Percentiles rank a stretch among this genome's conserved stretches.
Conservation (phyloP, 164 flowering plant species). For the Warburgia ugandensis region DNA sequence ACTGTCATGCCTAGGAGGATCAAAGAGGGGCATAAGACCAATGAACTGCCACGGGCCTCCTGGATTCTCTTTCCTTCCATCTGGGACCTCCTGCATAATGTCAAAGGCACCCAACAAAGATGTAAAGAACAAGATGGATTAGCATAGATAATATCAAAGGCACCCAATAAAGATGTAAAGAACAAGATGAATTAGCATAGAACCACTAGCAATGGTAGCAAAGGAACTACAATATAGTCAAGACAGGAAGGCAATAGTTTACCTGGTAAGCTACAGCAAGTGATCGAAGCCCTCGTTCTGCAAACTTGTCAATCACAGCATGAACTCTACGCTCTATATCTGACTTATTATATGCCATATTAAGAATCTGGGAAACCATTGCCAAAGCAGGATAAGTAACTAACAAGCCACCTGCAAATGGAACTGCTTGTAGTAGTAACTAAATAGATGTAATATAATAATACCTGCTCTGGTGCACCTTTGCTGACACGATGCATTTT, state of each 20-base stretch:
- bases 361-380: slow-evolving; percentile 44
- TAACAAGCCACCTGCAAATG: too few relatives aligned
- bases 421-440: too few relatives aligned
- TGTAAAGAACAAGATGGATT: background rate
- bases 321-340: slow-evolving; percentile 80
- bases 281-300: slow-evolving; percentile 82
- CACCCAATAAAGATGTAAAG: background rate
- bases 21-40: slow-evolving; percentile 94
- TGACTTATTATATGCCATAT: slow-evolving; percentile 70
- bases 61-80: slow-evolving; percentile 77
- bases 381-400: background rate
- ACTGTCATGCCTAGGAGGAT: slow-evolving; percentile 97
- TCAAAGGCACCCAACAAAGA: slow-evolving; percentile 1
- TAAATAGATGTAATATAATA: slow-evolving; percentile 9
- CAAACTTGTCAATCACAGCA: slow-evolving; percentile 72
- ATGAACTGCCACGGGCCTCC: slow-evolving; percentile 97
- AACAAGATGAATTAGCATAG: background rate
- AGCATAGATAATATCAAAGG: background rate
- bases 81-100: slow-evolving; percentile 82
- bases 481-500: slow-evolving; percentile 95
- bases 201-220: too few relatives aligned
- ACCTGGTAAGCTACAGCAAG: slow-evolving; percentile 92
- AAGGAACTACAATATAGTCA: too few relatives aligned
- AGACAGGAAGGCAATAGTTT: slow-evolving; percentile 1
- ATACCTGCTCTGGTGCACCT: slow-evolving; percentile 98